Evolutionary conservation across 495 filamentous ascomycete genomes (phyloP), one percentile per base, ranked within the genome.

Genomic region (Entonaema liquescens): DNA sequence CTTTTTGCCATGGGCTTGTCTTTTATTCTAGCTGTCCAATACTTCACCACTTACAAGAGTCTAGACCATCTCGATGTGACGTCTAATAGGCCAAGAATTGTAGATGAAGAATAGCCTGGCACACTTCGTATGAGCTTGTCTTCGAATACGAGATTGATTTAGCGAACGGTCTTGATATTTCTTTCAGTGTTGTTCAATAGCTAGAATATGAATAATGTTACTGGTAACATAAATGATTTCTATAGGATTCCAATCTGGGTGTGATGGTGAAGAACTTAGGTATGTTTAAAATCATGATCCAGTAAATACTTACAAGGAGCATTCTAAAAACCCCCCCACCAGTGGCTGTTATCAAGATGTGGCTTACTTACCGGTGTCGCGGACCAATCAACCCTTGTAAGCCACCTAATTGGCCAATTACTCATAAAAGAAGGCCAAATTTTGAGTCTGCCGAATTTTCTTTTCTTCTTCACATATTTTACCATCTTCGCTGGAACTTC

Each of bases 381-480:
- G 60, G 36, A 47, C 47, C 35, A 53, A 60, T 42, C 28, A 38
- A 6, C 52, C 23, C 49, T 9, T 31, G 28, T 11, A 15, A n/a
- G 15, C 1, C 23, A 63, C 13, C 3, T 65, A 40, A 65, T 68
- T 65, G 42, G 63, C 13, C 59, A 59, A 71, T 63, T 28, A 17
- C 28, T 25, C 36, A 57, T 35, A 55, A 60, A 68, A 60, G 28
- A 52, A 33, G 33, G 42, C 59, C 28, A 64, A 64, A 62, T 29
- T 74, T 65, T 47, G 25, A 53, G 6, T 25, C 42, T 56, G 53
- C 13, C 2, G 3, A 59, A 55, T 49, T 50, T 52, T 63, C 52
- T 70, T 58, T 53, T 69, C 64, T 72, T 71, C 78, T 71, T 62
- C 70, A 79, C 77, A 80, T 80, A 80, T 81, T 81, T 79, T 73